Evolutionary conservation across 495 filamentous ascomycete genomes (phyloP).

Genomic region (Aspergillus leporis): DNA sequence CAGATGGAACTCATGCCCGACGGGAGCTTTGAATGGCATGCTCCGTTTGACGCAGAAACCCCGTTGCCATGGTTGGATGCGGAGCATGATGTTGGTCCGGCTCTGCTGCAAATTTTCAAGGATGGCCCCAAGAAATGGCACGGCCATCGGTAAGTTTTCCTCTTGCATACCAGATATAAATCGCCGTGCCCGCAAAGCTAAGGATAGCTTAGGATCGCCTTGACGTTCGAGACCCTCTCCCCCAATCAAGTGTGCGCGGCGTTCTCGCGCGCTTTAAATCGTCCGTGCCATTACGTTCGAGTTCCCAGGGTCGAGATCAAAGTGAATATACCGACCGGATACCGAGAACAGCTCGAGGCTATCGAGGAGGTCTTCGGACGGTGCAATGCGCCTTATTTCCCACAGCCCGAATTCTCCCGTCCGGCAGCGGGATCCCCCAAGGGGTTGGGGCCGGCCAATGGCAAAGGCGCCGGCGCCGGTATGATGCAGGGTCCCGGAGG

Average conservation of each 20-base stretch:
- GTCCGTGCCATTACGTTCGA: conserved; percentile 73
- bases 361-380: conserved; percentile 63
- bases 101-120: conserved; percentile 92
- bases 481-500: conserved; percentile 60
- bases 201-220: conserved; percentile 64
- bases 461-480: conserved; percentile 60
- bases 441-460: conserved; percentile 59
- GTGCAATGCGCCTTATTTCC: conserved; percentile 66
- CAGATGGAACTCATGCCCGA: conserved; percentile 84
- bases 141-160: conserved; percentile 64
- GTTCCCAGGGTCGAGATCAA: conserved; percentile 75
- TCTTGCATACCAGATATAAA: not conserved
- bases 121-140: conserved; percentile 85
- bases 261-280: conserved; percentile 75
- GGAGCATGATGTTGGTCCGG: conserved; percentile 95
- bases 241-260: conserved; percentile 77
- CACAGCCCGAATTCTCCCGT: conserved; percentile 48
- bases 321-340: conserved; percentile 84
- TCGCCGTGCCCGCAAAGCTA: conserved; percentile 8
- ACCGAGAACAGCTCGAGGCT: conserved; percentile 82
- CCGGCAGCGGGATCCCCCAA: conserved; percentile 48
- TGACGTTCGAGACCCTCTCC: conserved; percentile 89
- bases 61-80: conserved; percentile 96
- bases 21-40: conserved; percentile 89
- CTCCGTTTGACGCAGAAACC: conserved; percentile 86